Percentiles rank a stretch among this genome's conserved stretches.
phyloP scores from a whole-genome alignment of 192 early-diverging fungal genomes.

The Linnemannia zychae region DNA sequence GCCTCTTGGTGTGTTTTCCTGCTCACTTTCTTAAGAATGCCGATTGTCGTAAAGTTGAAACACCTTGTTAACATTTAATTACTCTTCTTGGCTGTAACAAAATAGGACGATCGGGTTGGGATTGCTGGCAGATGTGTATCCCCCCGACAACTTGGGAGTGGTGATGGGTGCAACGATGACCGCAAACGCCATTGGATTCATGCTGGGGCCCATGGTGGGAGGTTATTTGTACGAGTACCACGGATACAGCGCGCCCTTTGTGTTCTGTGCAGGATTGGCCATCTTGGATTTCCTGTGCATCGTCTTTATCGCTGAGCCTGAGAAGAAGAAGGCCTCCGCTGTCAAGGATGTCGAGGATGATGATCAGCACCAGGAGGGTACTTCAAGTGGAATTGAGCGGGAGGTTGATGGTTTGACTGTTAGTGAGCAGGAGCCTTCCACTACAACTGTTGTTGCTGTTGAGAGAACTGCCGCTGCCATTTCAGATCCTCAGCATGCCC shows the following conservation, averaged over 20 bases:
- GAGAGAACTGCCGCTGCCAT: constrained; percentile 31
- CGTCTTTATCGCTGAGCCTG: constrained; percentile 73
- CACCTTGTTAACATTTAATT: neutral
- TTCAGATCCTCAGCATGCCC: constrained; percentile 40
- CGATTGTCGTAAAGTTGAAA: too few relatives aligned
- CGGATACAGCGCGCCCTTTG: constrained; percentile 76
- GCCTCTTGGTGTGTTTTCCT: constrained; percentile 77
- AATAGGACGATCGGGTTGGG: constrained; percentile 75
- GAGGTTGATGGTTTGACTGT: constrained; percentile 28
- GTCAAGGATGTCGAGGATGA: neutral
- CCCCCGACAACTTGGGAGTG: constrained; percentile 69
- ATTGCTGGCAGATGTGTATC: constrained; percentile 80
- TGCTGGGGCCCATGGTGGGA: constrained; percentile 78
- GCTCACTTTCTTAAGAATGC: neutral
- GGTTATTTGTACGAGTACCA: constrained; percentile 75
- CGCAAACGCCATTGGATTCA: constrained; percentile 76
- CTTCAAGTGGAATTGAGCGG: constrained; percentile 1
- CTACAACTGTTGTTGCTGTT: constrained; percentile 34
- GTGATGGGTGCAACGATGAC: constrained; percentile 81
- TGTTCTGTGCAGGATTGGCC: constrained; percentile 74
- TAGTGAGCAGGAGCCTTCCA: constrained; percentile 17
- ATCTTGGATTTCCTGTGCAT: constrained; percentile 72
- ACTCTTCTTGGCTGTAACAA: neutral
- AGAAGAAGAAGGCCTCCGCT: constrained; percentile 30
- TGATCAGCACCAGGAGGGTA: neutral